Evolutionary conservation across 495 filamentous ascomycete genomes (phyloP), one percentile per base, ranked within the genome.

Genomic region (Aspergillus ostianus): DNA sequence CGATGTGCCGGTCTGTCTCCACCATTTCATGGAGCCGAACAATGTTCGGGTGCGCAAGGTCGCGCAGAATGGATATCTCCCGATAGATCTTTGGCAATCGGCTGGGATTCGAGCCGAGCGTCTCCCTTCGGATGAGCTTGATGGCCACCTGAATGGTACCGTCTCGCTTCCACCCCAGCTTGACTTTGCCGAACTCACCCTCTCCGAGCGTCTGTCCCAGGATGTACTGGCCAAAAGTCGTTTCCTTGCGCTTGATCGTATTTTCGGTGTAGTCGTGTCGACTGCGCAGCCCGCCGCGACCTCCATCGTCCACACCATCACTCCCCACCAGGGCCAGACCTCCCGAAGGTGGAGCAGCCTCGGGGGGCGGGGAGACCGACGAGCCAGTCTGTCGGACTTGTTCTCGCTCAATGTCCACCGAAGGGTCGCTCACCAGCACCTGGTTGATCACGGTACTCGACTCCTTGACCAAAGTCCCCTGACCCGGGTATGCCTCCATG

Each of bases 171-270:
- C 95, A 99, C n/a, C 94, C 94, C 66, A 99, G 83, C 73, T 97
- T 98, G 65, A 99, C 94, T 69, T 99, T 99, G 54, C 94, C 94
- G 70, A 99, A 99, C 68, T 99, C 94, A 32, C 94, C 94, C 77
- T 98, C 94, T 51, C 94, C 94, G 27, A 99, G 87, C n/a, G 93
- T 97, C 65, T 96, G 92, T 5, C 94, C 94, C 9, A 99, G 80
- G 57, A 94, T 91, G 69, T 97, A 99, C 26, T 96, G 90, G 44
- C 94, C 95, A 70, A 98, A 98, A 15, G 87, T 90, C 20, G 87
- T 92, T 59, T 92, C 90, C 76, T 95, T 98, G 57, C 78, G 79
- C 55, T 77, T 75, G 23, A 73, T 60, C 9, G 72, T 68, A 29
- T 74, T 72, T 12, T 78, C 76, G 15, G 80, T 79, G 73, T 93